Evolutionary conservation across 495 filamentous ascomycete genomes (phyloP), one percentile per base, ranked within the genome.

Genomic region (Darksidea phi): DNA sequence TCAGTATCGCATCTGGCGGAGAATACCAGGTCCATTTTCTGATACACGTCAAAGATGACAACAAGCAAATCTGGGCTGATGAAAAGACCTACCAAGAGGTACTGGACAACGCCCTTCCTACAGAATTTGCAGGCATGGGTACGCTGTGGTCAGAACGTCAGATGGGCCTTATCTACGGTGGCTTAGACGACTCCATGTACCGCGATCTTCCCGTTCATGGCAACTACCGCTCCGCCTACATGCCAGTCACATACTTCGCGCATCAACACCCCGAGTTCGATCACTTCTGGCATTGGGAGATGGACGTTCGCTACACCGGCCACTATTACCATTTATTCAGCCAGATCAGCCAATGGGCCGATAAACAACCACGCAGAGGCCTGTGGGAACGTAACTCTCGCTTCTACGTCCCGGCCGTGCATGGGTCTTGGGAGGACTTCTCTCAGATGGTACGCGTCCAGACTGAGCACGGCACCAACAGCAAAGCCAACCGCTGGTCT

Each of bases 211-310:
- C 89, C 1, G 84, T 96, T 0, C 88, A 96, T 72, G 94, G 93
- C 3, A 90, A 90, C 0, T 97, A 97, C 74, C 88, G 94, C 41
- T 88, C 87, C 58, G 84, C 90, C 23, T 91, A 89, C 70, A 93
- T 97, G 90, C 89, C 93, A 10, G 84, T 97, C 77, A 94, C 97
- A 69, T 87, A 88, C 72, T 98, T 96, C 68, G 87, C 93, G 15
- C 84, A 89, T 64, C 82, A 84, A 41, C 94, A 98, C 71, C 88
- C 89, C 0, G 92, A 97, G 70, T 98, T 94, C 70, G 95, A 97
- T 57, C 89, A 86, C 74, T 88, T 93, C 74, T 98, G 94, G 94
- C 91, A 98, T 68, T 97, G 92, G 91, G 94, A 98, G 74, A 95
- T 97, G 87, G 94, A 98, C 69, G 85, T 90, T 36, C 86, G 94